Percentiles rank a stretch among this genome's conserved stretches.
These are phyloP conservation scores for Carex cristatella DNA, from an alignment of 176 grass and related monocot genomes.

Conservation along the genomic window DNA sequence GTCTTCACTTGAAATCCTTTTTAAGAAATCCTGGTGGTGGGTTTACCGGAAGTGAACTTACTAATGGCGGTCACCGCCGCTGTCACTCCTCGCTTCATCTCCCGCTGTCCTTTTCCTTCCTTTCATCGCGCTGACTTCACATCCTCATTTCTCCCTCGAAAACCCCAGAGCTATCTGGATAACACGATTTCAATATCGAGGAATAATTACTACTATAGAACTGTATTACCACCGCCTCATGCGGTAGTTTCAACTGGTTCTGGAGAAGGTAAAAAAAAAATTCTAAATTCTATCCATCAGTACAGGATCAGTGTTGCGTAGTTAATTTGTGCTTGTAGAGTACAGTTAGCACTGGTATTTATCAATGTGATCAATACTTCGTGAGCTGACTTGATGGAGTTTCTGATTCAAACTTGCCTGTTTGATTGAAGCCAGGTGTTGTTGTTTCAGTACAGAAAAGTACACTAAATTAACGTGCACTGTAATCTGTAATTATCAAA, in stretches of 20 bases:
- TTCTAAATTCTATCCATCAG: background rate
- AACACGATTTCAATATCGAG: background rate
- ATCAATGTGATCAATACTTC: background rate
- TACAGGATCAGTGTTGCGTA: background rate
- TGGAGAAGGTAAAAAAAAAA: background rate
- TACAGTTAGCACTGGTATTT: background rate
- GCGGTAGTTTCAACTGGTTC: conserved; percentile 14
- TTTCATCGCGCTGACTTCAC: background rate
- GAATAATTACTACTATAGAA: background rate
- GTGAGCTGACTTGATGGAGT: background rate
- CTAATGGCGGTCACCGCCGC: conserved; percentile 21
- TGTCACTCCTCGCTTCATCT: background rate
- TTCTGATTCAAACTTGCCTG: background rate
- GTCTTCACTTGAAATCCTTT: background rate
- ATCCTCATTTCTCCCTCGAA: background rate
- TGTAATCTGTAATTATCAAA: background rate
- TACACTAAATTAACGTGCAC: background rate
- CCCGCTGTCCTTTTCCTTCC: background rate
- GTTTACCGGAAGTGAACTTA: background rate
- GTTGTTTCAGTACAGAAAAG: background rate
- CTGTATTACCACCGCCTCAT: background rate
- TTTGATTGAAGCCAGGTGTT: background rate
- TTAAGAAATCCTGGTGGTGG: background rate
- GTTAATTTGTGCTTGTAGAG: background rate
- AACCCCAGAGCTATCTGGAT: background rate